Base-by-base conservation (phyloP, 805 yeast genomes). In the Spathaspora sp. region DNA sequence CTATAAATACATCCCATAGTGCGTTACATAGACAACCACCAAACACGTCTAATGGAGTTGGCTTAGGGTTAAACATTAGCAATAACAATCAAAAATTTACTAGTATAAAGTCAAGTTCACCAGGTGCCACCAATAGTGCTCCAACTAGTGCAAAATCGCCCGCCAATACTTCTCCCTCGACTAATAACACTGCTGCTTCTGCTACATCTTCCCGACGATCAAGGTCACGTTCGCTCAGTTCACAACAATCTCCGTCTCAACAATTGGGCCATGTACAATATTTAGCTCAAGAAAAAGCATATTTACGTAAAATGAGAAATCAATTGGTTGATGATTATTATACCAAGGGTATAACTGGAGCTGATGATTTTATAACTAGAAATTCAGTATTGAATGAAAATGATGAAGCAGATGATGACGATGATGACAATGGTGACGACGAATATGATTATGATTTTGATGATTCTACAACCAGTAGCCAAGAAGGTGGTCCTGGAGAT, bases 291-390 rank as follows among this genome's bases (percentile, higher is more conserved):
- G 94, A 88, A 61, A 77, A 77, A 58, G 79, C 83, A 0, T 87
- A 87, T 59, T 65, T 88, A 52, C 80, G 78, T 51, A 81, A 81
- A 60, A 79, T 87, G 60, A 77, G 79, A 52, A 83, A 83, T 56
- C 85, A 81, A 55, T 69, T 75, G 40, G 78, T 73, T 3, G 89
- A 87, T 64, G 94, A 87, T 58, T 86, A 86, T 63, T 85, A 86
- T 61, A 85, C 89, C 11, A 82, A 82, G 57, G 89, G 86, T 3
- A 80, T 85, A 42, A 71, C 81, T 16, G 78, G 73, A 2, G 73
- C 70, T 9, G 64, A 64, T 45, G 68, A 62, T 11, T 63, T 60
- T 20, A 23, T 23, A 23, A 6, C 6, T 23, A 23, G 26, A 23
- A 23, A 23, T 23, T 4, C 26, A 23, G 26, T 23, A 6, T 60